Conservation (phyloP, 2,329 filamentous ascomycete species). For the Basipetospora chlamydospora region DNA sequence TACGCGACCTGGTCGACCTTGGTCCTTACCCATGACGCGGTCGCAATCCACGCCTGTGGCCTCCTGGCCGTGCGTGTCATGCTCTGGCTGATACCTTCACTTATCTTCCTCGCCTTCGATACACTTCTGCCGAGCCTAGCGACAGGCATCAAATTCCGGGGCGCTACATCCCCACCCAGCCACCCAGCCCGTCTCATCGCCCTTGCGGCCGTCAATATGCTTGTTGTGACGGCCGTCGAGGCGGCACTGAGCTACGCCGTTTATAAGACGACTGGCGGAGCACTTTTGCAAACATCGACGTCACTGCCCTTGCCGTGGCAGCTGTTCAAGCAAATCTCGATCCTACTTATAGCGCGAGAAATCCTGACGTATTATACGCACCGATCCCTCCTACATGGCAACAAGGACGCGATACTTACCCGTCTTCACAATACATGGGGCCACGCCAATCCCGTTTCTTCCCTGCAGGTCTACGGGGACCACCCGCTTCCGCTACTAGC, state of each 20-base stretch:
- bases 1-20: constrained; percentile 83
- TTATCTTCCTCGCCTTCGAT: constrained; percentile 62
- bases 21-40: constrained; percentile 58
- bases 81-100: constrained; percentile 60
- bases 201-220: constrained; percentile 31
- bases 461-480: constrained; percentile 50
- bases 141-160: constrained; percentile 54
- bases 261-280: constrained; percentile 17
- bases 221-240: constrained; percentile 27
- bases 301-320: constrained; percentile 39
- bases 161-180: constrained; percentile 31
- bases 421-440: constrained; percentile 27
- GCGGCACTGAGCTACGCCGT: constrained; percentile 24
- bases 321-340: constrained; percentile 31
- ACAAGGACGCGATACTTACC: constrained; percentile 19
- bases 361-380: constrained; percentile 61
- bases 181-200: constrained; percentile 22
- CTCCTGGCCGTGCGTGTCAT: constrained; percentile 51
- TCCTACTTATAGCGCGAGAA: constrained; percentile 34
- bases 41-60: constrained; percentile 62
- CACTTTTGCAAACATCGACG: constrained; percentile 32
- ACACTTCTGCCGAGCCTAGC: constrained; percentile 53
- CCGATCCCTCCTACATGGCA: constrained; percentile 51
- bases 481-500: constrained; percentile 52
- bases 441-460: constrained; percentile 39